Evolutionary conservation across 192 early-diverging fungal genomes (phyloP), one percentile per base, ranked within the genome.

Genomic region (Spinellus fusiger): DNA sequence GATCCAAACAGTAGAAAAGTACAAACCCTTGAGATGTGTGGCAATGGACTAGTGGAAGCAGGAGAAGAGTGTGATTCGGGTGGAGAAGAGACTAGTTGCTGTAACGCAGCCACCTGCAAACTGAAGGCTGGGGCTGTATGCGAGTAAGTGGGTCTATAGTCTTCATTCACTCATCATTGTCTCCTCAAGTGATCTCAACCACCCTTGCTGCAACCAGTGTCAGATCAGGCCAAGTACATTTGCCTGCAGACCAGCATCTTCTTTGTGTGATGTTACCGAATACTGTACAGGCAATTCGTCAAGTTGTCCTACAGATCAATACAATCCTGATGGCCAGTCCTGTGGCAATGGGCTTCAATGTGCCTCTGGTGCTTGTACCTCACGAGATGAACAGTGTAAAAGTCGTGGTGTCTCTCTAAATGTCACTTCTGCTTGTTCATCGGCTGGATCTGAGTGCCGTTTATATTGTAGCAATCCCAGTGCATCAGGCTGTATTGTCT

Each of bases 51-150:
- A 56, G 84, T 84, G 59, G 95, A 98, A 74, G 54, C 71, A 4
- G 87, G 86, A 64, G 95, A 98, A 75, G 86, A 98, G 53, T 98
- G 95, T 71, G 95, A 98, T 69, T 91, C 91, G 66, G 92, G 91
- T 12, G 68, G 78, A 22, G 80, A 82, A 23, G 81, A 85, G 54
- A 90, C 93, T 53, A 80, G 80, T 23, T 98, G 95, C 72, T 98
- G 95, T 64, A 76, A 90, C 65, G 83, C 80, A 5, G 62, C 75
- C 2, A 92, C 89, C 1, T 98, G 95, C 75, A 90, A 82, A 64
- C 78, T 93, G 46, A 93, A 90, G 59, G 7, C 73, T 0, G 86
- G 84, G 1, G 90, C 93, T 13, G 67, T 77, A 2, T 98, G 95
- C 74, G 81, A 80, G 74, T 75, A 72, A 68, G 70, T 64, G n/a